Evolutionary conservation across 2,329 filamentous ascomycete genomes (phyloP), one percentile per base, ranked within the genome.

Genomic region (Aspergillus thermomutatus): DNA sequence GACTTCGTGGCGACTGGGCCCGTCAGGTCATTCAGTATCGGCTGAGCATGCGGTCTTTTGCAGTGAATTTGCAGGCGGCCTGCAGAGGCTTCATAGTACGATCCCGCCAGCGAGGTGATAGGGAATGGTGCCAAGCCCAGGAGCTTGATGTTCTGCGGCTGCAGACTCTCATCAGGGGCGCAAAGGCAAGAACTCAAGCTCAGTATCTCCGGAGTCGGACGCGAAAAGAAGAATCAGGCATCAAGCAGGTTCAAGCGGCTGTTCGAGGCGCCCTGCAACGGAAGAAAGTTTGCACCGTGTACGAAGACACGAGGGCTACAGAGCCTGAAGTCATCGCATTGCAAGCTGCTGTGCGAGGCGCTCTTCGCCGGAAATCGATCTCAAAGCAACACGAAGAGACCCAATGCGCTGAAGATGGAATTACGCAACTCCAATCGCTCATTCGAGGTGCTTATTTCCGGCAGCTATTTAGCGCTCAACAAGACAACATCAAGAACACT

Each of bases 1-100:
- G 88, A 41, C 89, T 97, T 54, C 87, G 94, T 57, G 95, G 92
- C 53, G 91, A 95, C 66, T 96, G 91, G 76, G 84, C 90, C 1
- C 83, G 93, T 48, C 91, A 97, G 71, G 84, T 97, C 56, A 84
- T 88, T 62, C 84, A 85, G 59, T 97, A 97, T 74, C 85, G 90
- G 49, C 78, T 94, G 56, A 85, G 87, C 62, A 97, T 96, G 92
- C 84, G 85, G 55, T 83, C 79, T 21, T 96, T 96, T 69, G 90
- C 92, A 2, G 79, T 89, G 27, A 82, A 86, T 59, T 82, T 97
- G 19, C 94, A 99, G 73, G 92, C 91, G 60, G 82, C 86, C 5
- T 84, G 85, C 3, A 86, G 93, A 49, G 93, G 91, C 3, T 89
- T 89, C 69, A 77, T 97, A 41, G 82, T 87, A 25, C 86, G 94